Conservation (phyloP, 2,329 filamentous ascomycete species). For the Epichloe scottii region DNA sequence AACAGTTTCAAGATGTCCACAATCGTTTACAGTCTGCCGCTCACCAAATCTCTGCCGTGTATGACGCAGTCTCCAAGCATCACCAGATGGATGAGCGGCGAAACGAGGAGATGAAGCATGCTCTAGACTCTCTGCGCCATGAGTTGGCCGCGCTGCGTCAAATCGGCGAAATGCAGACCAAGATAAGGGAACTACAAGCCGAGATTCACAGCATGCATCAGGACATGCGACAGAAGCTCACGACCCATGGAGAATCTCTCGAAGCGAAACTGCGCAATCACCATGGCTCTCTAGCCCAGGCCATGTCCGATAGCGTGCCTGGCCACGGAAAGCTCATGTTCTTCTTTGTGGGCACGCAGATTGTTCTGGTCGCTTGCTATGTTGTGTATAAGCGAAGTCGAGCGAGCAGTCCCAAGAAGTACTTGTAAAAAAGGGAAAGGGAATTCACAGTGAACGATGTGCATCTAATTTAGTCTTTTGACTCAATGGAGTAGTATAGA, state of each 20-base stretch:
- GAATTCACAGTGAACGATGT: too few relatives aligned
- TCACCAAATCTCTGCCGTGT: conserved; percentile 54
- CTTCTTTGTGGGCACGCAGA: conserved; percentile 62
- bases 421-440: conserved; percentile 42
- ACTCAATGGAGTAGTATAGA: neutral
- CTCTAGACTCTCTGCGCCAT: conserved; percentile 34
- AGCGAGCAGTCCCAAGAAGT: conserved; percentile 77
- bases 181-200: conserved; percentile 40
- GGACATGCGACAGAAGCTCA: conserved; percentile 38
- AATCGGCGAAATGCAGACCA: conserved; percentile 29
- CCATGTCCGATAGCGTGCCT: conserved; percentile 34
- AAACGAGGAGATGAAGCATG: conserved; percentile 39
- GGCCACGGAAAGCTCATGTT: conserved; percentile 47
- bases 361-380: conserved; percentile 56
- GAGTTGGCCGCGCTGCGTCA: conserved; percentile 34
- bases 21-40: conserved; percentile 65
- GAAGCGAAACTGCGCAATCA: conserved; percentile 40
- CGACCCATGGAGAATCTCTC: conserved; percentile 38
- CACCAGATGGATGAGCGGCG: conserved; percentile 40
- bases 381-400: conserved; percentile 69
- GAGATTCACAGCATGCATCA: conserved; percentile 46
- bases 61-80: conserved; percentile 40
- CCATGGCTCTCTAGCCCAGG: conserved; percentile 34
- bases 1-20: conserved; percentile 75
- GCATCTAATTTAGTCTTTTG: neutral